A percentile compares a stretch with the other conserved stretches of the same genome.
phyloP scores from a whole-genome alignment of 2,329 filamentous ascomycete species.

The Hypoxylon sp. region DNA sequence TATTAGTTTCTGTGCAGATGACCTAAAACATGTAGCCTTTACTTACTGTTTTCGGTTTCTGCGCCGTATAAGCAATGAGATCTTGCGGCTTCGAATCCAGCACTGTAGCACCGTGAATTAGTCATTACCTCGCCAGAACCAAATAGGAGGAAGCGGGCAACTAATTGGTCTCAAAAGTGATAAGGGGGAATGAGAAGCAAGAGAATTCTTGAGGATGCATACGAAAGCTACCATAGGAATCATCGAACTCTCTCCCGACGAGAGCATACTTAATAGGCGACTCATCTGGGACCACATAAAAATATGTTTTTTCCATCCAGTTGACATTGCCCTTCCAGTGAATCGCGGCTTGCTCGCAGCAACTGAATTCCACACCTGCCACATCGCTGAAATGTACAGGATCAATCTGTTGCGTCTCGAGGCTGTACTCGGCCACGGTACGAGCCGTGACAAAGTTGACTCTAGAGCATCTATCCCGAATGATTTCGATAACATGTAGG shows the following conservation, averaged over 20 bases:
- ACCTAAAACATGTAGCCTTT: not conserved
- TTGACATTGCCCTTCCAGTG: conserved; percentile 4
- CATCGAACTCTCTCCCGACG: not conserved
- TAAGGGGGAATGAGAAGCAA: not conserved
- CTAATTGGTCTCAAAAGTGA: not conserved
- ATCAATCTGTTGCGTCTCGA: not conserved
- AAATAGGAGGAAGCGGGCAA: too few species aligned
- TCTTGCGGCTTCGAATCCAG: not conserved
- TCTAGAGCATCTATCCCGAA: conserved; percentile 7
- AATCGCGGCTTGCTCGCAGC: not conserved
- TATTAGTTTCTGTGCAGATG: not conserved
- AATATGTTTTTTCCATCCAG: not conserved
- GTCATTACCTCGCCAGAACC: not conserved
- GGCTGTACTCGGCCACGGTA: not conserved
- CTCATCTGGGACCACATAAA: not conserved
- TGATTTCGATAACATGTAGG: conserved; percentile 7
- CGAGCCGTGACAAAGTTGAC: conserved; percentile 4
- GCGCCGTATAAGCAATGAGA: conserved; percentile 1
- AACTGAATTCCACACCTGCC: not conserved
- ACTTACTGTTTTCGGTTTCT: not conserved
- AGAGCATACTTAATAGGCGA: not conserved
- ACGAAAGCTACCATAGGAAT: not conserved
- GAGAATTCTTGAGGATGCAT: not conserved
- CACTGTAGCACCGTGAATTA: not conserved
- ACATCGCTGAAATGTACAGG: not conserved